These are phyloP conservation scores for Domatiomyces globalis DNA, from an alignment of 2,329 filamentous ascomycete species.

Conservation along the genomic window DNA sequence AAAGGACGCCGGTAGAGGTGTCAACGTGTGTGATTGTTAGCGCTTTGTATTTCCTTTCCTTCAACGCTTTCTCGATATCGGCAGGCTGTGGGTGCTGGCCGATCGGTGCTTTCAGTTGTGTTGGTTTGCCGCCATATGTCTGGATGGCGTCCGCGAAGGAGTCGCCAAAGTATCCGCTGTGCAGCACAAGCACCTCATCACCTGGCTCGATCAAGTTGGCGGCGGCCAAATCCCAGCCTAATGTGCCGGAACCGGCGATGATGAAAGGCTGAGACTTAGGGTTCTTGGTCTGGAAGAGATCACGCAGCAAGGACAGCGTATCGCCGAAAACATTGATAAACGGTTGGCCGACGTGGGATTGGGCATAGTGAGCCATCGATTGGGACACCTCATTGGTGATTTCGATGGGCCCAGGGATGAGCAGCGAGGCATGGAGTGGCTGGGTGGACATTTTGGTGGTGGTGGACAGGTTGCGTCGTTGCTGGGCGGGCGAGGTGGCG, in stretches of 20 bases:
- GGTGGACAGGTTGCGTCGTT: conserved; percentile 12
- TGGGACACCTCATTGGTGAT: conserved; percentile 16
- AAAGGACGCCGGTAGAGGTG: conserved; percentile 89
- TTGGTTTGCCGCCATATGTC: conserved; percentile 80
- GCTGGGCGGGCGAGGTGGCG: conserved; percentile 4
- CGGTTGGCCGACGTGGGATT: conserved; percentile 79
- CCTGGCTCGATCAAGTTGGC: conserved; percentile 81
- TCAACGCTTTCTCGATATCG: conserved; percentile 77
- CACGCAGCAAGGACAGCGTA: conserved; percentile 70
- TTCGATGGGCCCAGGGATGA: conserved; percentile 69
- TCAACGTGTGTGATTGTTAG: conserved; percentile 94
- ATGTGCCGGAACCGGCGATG: conserved; percentile 83
- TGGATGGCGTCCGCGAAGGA: conserved; percentile 84
- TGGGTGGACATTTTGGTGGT: conserved; percentile 26
- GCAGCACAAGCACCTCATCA: conserved; percentile 81
- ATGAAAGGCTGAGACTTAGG: conserved; percentile 77
- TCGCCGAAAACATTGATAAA: conserved; percentile 90
- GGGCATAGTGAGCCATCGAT: conserved; percentile 26
- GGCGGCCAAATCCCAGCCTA: conserved; percentile 95
- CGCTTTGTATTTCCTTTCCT: conserved; percentile 84
- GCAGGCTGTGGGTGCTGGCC: conserved; percentile 74
- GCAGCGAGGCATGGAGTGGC: conserved; percentile 54
- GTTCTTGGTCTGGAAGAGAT: conserved; percentile 84
- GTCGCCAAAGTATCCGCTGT: conserved; percentile 95
- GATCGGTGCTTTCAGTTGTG: conserved; percentile 77